Conservation (phyloP, 2,329 filamentous ascomycete species). For the Dactylonectria macrodidyma region DNA sequence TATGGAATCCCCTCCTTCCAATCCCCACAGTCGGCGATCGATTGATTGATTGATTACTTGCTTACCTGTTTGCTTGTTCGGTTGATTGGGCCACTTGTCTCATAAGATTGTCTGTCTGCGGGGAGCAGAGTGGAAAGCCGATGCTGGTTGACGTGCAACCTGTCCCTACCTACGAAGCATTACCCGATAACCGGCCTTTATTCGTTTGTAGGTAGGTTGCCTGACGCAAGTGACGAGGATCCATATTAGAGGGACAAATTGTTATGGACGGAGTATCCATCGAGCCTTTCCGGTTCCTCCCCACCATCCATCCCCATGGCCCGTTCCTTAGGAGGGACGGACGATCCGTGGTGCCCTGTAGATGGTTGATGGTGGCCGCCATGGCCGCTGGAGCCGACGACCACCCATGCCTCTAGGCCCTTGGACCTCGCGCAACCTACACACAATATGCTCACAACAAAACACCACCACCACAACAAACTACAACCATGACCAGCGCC, state of each 20-base stretch:
- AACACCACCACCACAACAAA: neutral
- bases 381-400: constrained; percentile 7
- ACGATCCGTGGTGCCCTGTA: constrained; percentile 27
- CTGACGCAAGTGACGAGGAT: constrained; percentile 29
- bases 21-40: constrained; percentile 27
- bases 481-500: constrained; percentile 8
- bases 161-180: too few relatives aligned
- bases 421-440: constrained; percentile 1
- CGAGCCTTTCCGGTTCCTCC: neutral
- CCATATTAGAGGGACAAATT: constrained; percentile 19
- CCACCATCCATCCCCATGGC: constrained; percentile 7
- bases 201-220: constrained; percentile 15
- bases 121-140: constrained; percentile 6
- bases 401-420: too few relatives aligned
- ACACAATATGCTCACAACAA: constrained; percentile 14
- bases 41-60: constrained; percentile 24
- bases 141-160: neutral
- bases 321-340: constrained; percentile 13
- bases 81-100: constrained; percentile 21
- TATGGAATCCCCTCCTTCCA: constrained; percentile 10
- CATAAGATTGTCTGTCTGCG: constrained; percentile 14
- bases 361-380: constrained; percentile 33
- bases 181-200: too few relatives aligned
- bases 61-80: constrained; percentile 10
- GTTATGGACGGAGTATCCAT: neutral